Conservation (phyloP, 768 basidiomycete genomes). For the Naganishia kalamii region DNA sequence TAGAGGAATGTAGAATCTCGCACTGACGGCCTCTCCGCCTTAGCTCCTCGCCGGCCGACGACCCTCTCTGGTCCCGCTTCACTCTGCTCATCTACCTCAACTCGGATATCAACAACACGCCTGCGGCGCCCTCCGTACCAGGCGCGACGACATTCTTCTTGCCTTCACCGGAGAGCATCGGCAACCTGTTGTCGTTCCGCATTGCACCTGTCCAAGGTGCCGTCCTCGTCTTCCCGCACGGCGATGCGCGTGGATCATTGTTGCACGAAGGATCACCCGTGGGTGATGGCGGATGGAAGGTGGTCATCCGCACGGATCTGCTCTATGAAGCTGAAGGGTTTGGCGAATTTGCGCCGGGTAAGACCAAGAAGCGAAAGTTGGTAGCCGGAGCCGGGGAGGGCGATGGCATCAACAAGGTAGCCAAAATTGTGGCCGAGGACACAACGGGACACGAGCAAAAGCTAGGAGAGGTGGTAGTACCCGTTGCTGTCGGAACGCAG, state of each 20-base stretch:
- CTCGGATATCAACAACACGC: slow-evolving; percentile 49
- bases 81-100: slow-evolving; percentile 55
- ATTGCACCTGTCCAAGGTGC: slow-evolving; percentile 53
- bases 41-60: slow-evolving; percentile 44
- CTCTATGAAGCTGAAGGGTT: slow-evolving; percentile 45
- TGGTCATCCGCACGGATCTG: slow-evolving; percentile 47
- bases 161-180: slow-evolving; percentile 48
- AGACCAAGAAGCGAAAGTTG: slow-evolving; percentile 20
- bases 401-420: slow-evolving; percentile 21
- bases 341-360: slow-evolving; percentile 33
- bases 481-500: slow-evolving; percentile 18
- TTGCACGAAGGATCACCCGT: slow-evolving; percentile 47
- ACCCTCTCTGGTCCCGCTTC: slow-evolving; percentile 52
- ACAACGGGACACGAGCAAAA: background rate
- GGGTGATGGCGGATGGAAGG: slow-evolving; percentile 41
- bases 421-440: slow-evolving; percentile 8
- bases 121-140: slow-evolving; percentile 28
- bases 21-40: background rate
- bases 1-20: background rate
- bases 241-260: slow-evolving; percentile 44
- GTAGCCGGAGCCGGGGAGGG: background rate
- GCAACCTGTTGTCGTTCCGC: slow-evolving; percentile 52
- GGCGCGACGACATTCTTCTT: slow-evolving; percentile 58
- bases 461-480: slow-evolving; percentile 15
- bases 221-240: slow-evolving; percentile 52